phyloP scores from a whole-genome alignment of 306 rosid species.

The Vigna mungo region DNA sequence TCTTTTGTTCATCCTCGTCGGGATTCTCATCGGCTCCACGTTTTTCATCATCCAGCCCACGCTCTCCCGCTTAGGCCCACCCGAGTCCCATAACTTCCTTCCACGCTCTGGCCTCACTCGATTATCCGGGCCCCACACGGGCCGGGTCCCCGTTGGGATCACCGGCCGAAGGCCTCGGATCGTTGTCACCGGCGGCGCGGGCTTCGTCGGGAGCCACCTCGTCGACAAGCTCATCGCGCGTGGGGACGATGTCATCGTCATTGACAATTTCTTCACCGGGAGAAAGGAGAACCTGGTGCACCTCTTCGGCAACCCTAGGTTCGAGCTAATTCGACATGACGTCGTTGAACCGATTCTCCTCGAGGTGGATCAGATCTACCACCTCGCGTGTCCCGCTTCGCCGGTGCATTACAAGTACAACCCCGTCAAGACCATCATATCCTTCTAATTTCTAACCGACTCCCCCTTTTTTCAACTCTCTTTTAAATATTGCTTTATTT shows the following conservation, averaged over 20 bases:
- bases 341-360: constrained; percentile 88
- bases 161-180: constrained; percentile 60
- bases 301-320: constrained; percentile 74
- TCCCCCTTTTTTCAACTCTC: not conserved
- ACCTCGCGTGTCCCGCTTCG: constrained; percentile 95
- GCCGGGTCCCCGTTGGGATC: constrained; percentile 71
- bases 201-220: constrained; percentile 89
- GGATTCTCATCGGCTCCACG: constrained; percentile 86
- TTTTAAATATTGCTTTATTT: not conserved
- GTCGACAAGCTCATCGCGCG: constrained; percentile 76
- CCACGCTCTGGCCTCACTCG: constrained; percentile 16
- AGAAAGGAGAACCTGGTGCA: constrained; percentile 82
- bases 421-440: constrained; percentile 95
- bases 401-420: constrained; percentile 94
- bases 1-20: constrained; percentile 82
- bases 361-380: constrained; percentile 98
- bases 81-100: constrained; percentile 50
- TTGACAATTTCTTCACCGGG: constrained; percentile 91
- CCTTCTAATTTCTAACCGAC: constrained; percentile 43
- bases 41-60: constrained; percentile 88
- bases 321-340: constrained; percentile 92
- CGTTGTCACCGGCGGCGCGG: constrained; percentile 91
- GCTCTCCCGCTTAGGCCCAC: constrained; percentile 69
- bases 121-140: constrained; percentile 25
- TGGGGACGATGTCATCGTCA: constrained; percentile 85